Evolutionary conservation across 768 basidiomycete species (phyloP).

Genomic region (Dacryopinax primogenitus): DNA sequence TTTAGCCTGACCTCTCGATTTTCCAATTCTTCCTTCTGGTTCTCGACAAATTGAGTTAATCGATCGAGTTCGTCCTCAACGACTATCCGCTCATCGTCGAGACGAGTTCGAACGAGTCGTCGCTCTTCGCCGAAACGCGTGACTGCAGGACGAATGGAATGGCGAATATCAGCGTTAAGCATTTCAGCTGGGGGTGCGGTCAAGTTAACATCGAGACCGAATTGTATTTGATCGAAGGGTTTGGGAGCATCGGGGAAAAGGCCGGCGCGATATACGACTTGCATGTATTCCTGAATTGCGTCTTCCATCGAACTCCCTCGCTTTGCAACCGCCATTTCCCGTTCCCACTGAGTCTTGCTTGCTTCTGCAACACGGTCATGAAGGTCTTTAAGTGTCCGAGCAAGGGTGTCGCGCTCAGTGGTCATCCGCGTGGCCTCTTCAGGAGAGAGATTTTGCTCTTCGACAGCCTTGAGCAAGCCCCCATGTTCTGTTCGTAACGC

Average conservation of each 20-base stretch:
- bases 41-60: conserved; percentile 62
- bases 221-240: conserved; percentile 60
- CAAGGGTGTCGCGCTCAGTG: conserved; percentile 68
- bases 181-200: conserved; percentile 57
- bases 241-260: conserved; percentile 61
- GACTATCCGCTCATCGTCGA: conserved; percentile 67
- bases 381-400: conserved; percentile 61
- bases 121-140: conserved; percentile 58
- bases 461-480: conserved; percentile 52
- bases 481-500: conserved; percentile 52
- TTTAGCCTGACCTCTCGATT: conserved; percentile 63
- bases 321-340: conserved; percentile 74
- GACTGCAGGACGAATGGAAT: conserved; percentile 63
- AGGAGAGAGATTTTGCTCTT: conserved; percentile 75
- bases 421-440: conserved; percentile 90
- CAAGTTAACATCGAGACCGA: conserved; percentile 68
- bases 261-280: conserved; percentile 58
- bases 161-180: conserved; percentile 51
- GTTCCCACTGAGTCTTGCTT: conserved; percentile 54
- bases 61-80: conserved; percentile 77
- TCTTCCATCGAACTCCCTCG: conserved; percentile 71
- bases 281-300: conserved; percentile 65
- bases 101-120: conserved; percentile 49
- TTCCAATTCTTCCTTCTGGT: conserved; percentile 61
- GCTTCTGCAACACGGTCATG: conserved; percentile 63